These are phyloP conservation scores for Xylaria sp. DNA, from an alignment of 2,329 filamentous ascomycete species.

Conservation along the genomic window DNA sequence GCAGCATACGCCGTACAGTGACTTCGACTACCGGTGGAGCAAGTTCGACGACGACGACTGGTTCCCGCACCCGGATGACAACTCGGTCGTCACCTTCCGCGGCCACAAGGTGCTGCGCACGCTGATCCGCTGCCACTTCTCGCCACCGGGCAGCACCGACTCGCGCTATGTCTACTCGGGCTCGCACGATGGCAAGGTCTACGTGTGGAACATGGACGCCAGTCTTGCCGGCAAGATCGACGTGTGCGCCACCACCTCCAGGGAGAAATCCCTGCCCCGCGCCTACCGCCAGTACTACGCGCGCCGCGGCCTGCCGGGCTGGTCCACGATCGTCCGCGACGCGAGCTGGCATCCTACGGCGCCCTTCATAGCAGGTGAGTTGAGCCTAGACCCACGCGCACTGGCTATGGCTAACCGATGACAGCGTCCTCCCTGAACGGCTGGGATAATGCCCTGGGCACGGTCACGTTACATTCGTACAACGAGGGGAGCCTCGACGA, in stretches of 20 bases:
- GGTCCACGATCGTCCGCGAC: constrained; percentile 83
- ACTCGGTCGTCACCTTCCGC: constrained; percentile 90
- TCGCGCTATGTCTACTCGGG: constrained; percentile 93
- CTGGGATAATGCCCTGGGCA: constrained; percentile 73
- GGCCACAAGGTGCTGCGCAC: constrained; percentile 90
- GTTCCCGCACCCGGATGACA: constrained; percentile 80
- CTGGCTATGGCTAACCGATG: constrained; percentile 17
- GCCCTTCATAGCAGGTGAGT: constrained; percentile 73
- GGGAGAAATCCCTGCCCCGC: constrained; percentile 62
- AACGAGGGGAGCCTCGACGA: constrained; percentile 73
- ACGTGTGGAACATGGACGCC: constrained; percentile 92
- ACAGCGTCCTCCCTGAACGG: constrained; percentile 84
- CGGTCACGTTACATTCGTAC: constrained; percentile 79
- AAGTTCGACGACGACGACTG: constrained; percentile 69
- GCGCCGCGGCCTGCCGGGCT: constrained; percentile 60
- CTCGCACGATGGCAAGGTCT: constrained; percentile 86
- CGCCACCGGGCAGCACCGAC: constrained; percentile 82
- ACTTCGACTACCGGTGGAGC: constrained; percentile 77
- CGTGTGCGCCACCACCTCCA: constrained; percentile 72
- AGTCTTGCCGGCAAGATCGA: constrained; percentile 80
- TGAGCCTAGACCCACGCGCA: neutral
- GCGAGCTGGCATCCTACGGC: constrained; percentile 89
- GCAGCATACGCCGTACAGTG: constrained; percentile 57
- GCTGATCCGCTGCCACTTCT: constrained; percentile 94
- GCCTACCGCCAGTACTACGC: constrained; percentile 60